A percentile compares a stretch with the other conserved stretches of the same genome.
Conservation (phyloP, 257 asterid species). For the Euphrasia confusa region DNA sequence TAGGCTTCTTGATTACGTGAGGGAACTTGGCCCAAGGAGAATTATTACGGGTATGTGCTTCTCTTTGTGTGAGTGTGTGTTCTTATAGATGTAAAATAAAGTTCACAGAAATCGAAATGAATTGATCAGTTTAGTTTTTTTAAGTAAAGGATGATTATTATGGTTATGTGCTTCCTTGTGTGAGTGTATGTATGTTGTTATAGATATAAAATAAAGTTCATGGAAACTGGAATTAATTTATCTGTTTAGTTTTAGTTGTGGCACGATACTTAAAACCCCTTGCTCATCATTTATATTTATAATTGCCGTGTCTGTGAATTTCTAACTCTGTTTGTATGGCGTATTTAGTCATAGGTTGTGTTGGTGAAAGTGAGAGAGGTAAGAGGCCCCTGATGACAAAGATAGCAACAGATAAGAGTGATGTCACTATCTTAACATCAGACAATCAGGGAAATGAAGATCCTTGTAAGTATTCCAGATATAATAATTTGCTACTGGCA, state of each 20-base stretch:
- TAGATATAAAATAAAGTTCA: too few relatives aligned
- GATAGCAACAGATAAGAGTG: conserved; percentile 84
- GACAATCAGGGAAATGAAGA: conserved; percentile 89
- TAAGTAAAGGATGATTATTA: too few relatives aligned
- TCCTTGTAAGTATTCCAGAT: conserved; percentile 60
- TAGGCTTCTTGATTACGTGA: conserved; percentile 75
- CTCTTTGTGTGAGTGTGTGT: not conserved
- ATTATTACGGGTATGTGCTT: conserved; percentile 62
- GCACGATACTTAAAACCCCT: not conserved
- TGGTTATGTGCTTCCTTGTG: too few relatives aligned
- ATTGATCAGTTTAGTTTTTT: too few relatives aligned
- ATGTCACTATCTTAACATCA: conserved; percentile 82
- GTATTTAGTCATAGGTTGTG: conserved; percentile 73
- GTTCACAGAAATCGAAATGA: too few relatives aligned
- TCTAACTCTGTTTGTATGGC: conserved; percentile 17
- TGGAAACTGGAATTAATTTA: too few relatives aligned
- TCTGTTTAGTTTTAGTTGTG: not conserved
- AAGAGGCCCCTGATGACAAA: conserved; percentile 93
- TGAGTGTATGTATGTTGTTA: too few relatives aligned
- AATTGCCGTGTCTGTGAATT: not conserved
- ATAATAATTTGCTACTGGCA: not conserved
- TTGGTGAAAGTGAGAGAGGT: conserved; percentile 82
- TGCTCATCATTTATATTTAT: not conserved
- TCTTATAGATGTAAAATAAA: too few relatives aligned
- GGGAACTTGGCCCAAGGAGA: conserved; percentile 80